Conservation (phyloP, 768 basidiomycete species). For the Mrakia gelida region DNA sequence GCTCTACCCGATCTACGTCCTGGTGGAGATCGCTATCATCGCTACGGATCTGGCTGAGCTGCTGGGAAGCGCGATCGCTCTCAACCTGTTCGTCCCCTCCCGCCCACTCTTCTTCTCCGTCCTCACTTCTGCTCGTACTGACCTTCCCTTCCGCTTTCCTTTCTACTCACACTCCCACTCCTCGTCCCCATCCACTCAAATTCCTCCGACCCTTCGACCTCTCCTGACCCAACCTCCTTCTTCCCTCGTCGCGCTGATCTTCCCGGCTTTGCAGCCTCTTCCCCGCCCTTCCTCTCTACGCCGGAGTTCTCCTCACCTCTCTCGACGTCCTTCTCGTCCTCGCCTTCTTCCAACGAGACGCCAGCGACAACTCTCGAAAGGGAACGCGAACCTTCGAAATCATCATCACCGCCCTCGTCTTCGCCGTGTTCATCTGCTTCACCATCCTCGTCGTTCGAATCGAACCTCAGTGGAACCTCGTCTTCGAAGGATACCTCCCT, state of each 20-base stretch:
- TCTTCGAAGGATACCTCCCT: conserved; percentile 72
- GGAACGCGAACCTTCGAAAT: conserved; percentile 46
- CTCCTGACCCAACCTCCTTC: no score
- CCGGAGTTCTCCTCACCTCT: conserved; percentile 63
- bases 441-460: conserved; percentile 68
- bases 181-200: not conserved
- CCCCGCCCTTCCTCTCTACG: conserved; percentile 64
- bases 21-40: conserved; percentile 55
- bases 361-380: conserved; percentile 36
- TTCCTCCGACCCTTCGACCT: no score
- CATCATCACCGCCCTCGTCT: conserved; percentile 44
- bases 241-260: no score
- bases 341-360: conserved; percentile 49
- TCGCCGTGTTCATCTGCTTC: conserved; percentile 74
- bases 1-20: conserved; percentile 32
- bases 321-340: conserved; percentile 68
- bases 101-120: not conserved
- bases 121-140: no score
- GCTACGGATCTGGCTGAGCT: conserved; percentile 76
- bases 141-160: not conserved
- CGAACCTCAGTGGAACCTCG: conserved; percentile 63
- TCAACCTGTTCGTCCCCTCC: conserved; percentile 53
- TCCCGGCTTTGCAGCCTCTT: conserved; percentile 49
- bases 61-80: conserved; percentile 72
- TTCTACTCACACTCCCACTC: not conserved